phyloP scores from a whole-genome alignment of 495 filamentous ascomycete genomes.

The Neurospora sp. region DNA sequence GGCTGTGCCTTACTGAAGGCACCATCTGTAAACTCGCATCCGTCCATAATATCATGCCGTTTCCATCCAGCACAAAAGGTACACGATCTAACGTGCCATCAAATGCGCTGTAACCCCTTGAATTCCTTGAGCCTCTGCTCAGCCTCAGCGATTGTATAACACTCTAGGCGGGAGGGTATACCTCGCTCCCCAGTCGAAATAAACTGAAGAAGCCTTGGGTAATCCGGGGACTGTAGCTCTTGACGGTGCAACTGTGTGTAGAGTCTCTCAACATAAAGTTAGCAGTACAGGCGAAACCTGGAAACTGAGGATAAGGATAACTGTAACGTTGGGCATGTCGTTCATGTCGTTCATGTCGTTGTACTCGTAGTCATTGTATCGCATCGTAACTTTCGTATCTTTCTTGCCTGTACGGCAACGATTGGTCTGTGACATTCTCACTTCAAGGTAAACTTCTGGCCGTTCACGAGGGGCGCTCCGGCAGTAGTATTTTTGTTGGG shows the following conservation, averaged over 20 bases:
- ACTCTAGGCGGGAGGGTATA: not conserved
- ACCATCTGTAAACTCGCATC: not conserved
- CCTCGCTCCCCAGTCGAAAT: not conserved
- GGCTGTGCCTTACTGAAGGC: not conserved
- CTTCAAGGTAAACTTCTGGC: constrained; percentile 57
- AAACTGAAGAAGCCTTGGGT: not conserved
- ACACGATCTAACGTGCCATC: not conserved
- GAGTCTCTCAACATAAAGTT: not conserved
- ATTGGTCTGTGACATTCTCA: constrained; percentile 23
- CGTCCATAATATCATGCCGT: not conserved
- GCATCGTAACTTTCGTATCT: not conserved
- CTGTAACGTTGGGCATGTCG: not conserved
- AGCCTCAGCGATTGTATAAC: not conserved
- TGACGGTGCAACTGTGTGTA: not conserved
- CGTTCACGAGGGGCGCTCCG: constrained; percentile 44
- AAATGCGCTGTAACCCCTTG: not conserved
- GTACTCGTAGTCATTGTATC: not conserved
- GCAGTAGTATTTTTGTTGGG: constrained; percentile 38
- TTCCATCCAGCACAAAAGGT: not conserved
- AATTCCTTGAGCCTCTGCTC: not conserved
- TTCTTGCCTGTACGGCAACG: not conserved
- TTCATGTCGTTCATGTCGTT: not conserved
- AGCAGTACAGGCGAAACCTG: not conserved
- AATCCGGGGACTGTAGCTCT: not conserved
- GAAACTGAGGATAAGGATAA: not conserved